Evolutionary conservation across 208 protist species (phyloP).

Genomic region (Borovskyia barvae): DNA sequence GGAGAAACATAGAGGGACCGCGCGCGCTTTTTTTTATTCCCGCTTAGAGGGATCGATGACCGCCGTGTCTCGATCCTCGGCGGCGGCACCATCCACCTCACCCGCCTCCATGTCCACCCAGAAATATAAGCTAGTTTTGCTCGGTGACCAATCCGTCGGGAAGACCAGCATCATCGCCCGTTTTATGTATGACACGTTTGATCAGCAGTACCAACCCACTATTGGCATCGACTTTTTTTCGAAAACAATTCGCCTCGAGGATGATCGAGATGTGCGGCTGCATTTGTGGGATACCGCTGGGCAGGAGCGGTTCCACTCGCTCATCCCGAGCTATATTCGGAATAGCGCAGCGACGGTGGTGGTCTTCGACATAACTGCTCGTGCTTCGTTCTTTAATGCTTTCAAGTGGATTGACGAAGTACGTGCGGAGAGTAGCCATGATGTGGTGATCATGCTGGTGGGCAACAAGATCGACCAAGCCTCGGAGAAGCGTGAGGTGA

Average conservation of each 20-base stretch:
- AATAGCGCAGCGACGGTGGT: slow-evolving; percentile 97
- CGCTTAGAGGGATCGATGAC: no score
- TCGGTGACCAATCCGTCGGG: slow-evolving; percentile 97
- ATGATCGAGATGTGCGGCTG: slow-evolving; percentile 75
- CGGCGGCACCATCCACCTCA: background rate
- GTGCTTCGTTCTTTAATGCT: slow-evolving; percentile 91
- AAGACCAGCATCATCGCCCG: slow-evolving; percentile 97
- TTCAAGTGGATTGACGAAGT: slow-evolving; percentile 98
- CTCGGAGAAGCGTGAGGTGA: slow-evolving; percentile 61
- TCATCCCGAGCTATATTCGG: slow-evolving; percentile 95
- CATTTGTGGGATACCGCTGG: slow-evolving; percentile 92
- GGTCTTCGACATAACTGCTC: slow-evolving; percentile 98
- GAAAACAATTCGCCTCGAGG: slow-evolving; percentile 97
- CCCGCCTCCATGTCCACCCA: slow-evolving; percentile 6
- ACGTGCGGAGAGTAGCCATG: slow-evolving; percentile 92
- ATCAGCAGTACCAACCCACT: slow-evolving; percentile 93
- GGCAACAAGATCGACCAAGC: slow-evolving; percentile 98
- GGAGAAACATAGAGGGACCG: background rate
- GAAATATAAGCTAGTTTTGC: slow-evolving; percentile 98
- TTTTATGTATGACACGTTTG: slow-evolving; percentile 98
- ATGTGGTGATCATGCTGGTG: slow-evolving; percentile 95
- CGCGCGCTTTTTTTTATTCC: no score
- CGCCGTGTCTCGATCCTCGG: background rate
- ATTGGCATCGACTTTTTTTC: slow-evolving; percentile 99
- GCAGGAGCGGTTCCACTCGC: slow-evolving; percentile 93